phyloP scores from a whole-genome alignment of 768 basidiomycete species.

The Leccinum broughii region DNA sequence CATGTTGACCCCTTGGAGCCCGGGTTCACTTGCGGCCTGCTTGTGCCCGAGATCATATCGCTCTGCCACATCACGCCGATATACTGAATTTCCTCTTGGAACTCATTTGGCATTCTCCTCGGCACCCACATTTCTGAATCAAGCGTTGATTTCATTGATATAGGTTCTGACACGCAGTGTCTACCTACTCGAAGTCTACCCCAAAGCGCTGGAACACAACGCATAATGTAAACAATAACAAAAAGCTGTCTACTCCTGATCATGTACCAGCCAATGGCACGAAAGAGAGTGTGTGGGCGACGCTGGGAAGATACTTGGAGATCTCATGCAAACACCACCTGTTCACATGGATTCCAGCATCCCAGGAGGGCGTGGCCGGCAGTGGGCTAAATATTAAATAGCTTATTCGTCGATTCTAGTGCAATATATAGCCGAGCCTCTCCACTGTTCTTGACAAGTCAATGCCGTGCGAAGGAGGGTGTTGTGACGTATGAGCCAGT shows the following conservation, averaged over 20 bases:
- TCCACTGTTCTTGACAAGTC: slow-evolving; percentile 17
- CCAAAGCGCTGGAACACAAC: slow-evolving; percentile 9
- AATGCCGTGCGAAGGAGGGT: slow-evolving; percentile 12
- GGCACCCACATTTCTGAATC: not conserved
- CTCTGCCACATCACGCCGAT: not conserved
- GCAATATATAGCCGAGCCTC: slow-evolving; percentile 26
- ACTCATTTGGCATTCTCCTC: not conserved
- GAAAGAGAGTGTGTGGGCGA: slow-evolving; percentile 4
- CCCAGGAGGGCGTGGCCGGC: slow-evolving; percentile 12
- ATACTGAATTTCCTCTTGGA: not conserved
- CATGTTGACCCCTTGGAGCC: not conserved
- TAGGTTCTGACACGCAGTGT: slow-evolving; percentile 1
- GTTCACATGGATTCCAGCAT: slow-evolving; percentile 13
- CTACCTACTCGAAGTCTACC: slow-evolving; percentile 7
- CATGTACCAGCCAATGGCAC: slow-evolving; percentile 13
- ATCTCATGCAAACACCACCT: slow-evolving; percentile 21
- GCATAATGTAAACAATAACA: slow-evolving; percentile 29
- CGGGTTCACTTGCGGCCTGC: not conserved
- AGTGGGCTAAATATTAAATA: slow-evolving; percentile 26
- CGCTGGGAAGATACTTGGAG: slow-evolving; percentile 6
- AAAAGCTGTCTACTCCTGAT: slow-evolving; percentile 16
- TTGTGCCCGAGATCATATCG: not conserved
- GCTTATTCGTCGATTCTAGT: slow-evolving; percentile 17
- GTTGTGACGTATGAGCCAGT: slow-evolving; percentile 7
- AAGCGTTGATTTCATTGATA: not conserved